These are phyloP conservation scores for Lathyrus oleraceus DNA, from an alignment of 306 rosid species.

Conservation along the genomic window DNA sequence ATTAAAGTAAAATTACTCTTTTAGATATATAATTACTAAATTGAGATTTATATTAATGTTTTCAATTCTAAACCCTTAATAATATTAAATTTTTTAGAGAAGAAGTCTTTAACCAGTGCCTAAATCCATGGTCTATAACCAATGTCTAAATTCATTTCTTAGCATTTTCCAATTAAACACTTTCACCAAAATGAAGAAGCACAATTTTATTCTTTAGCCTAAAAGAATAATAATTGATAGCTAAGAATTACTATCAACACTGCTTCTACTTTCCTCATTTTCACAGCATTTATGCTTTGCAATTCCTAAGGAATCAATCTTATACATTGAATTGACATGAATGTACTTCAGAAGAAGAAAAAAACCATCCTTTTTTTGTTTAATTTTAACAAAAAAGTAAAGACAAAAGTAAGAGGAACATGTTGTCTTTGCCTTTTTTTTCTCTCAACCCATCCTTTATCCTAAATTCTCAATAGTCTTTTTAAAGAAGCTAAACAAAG, in stretches of 20 bases:
- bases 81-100: no score
- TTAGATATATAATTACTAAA: no score
- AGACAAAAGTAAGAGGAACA: background rate
- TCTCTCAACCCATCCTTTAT: background rate
- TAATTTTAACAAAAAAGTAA: background rate
- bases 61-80: no score
- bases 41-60: no score
- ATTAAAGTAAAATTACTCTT: no score
- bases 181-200: conserved; percentile 19
- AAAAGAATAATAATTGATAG: background rate
- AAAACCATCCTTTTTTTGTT: no score
- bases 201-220: conserved; percentile 17
- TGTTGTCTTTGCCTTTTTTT: background rate
- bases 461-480: background rate
- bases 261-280: background rate
- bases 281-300: conserved; percentile 31
- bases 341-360: background rate
- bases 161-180: no score
- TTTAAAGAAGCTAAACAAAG: no score
- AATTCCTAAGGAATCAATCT: conserved; percentile 5
- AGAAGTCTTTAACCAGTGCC: no score
- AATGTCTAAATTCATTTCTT: no score
- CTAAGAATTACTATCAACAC: background rate
- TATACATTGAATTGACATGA: background rate
- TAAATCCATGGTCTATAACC: no score